Conservation (phyloP, 108 stramenopile species). For the Skeletonema marinoi region DNA sequence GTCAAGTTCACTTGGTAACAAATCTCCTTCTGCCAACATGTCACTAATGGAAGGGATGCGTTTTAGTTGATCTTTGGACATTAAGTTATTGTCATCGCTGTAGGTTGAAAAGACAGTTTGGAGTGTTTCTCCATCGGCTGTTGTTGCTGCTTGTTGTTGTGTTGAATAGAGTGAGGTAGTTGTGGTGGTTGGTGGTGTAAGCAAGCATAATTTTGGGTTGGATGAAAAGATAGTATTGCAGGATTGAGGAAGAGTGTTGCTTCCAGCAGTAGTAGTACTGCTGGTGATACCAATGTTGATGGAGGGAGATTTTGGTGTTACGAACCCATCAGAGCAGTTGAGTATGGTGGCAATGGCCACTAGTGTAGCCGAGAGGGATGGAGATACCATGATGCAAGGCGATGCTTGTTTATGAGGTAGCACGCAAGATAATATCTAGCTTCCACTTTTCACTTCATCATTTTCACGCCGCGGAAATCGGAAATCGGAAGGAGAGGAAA, state of each 20-base stretch:
- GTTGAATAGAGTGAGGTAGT: not conserved
- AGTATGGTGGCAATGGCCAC: not conserved
- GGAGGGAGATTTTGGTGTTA: not conserved
- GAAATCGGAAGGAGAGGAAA: no score
- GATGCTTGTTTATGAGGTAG: no score
- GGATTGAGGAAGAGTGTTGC: not conserved
- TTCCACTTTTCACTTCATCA: no score
- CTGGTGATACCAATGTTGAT: not conserved
- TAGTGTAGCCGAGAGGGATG: slow-evolving; percentile 4
- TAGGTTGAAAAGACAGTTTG: slow-evolving; percentile 55
- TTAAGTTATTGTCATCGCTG: slow-evolving; percentile 57
- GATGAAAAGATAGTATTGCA: not conserved
- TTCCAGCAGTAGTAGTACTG: not conserved
- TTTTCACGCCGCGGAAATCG: no score
- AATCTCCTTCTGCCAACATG: slow-evolving; percentile 73
- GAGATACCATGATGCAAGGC: not conserved
- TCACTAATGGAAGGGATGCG: slow-evolving; percentile 56
- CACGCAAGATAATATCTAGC: no score
- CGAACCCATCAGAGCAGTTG: not conserved
- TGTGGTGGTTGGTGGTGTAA: not conserved
- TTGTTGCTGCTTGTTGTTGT: not conserved
- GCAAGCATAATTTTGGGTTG: not conserved
- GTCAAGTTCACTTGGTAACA: slow-evolving; percentile 60
- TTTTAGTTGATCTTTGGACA: slow-evolving; percentile 50
- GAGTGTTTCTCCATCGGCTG: slow-evolving; percentile 23